Percentiles rank a stretch among this genome's conserved stretches.
Evolutionary conservation across 148 eudicot species (phyloP).

Genomic region (Fagopyrum esculentum): DNA sequence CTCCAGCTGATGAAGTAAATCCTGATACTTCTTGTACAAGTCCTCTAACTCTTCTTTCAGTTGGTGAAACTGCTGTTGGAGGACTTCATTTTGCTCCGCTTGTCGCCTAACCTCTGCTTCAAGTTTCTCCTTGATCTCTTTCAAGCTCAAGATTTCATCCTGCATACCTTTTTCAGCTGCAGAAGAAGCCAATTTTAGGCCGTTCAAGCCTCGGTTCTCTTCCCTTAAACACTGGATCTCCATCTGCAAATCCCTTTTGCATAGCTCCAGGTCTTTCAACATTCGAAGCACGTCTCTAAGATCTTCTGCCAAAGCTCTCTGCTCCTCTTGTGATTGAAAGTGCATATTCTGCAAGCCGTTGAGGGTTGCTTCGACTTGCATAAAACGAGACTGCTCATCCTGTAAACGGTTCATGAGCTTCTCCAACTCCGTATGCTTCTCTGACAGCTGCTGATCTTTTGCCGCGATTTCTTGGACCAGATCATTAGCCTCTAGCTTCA

Average conservation of each 20-base stretch:
- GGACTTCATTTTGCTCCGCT: slow-evolving; percentile 42
- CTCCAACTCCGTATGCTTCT: slow-evolving; percentile 61
- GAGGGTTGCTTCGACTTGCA: slow-evolving; percentile 64
- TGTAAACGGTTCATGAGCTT: slow-evolving; percentile 43
- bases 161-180: slow-evolving; percentile 43
- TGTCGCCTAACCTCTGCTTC: slow-evolving; percentile 65
- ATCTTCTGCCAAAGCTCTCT: slow-evolving; percentile 60
- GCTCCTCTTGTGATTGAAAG: slow-evolving; percentile 74
- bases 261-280: slow-evolving; percentile 51
- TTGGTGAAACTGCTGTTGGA: slow-evolving; percentile 44
- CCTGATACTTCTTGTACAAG: slow-evolving; percentile 45
- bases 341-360: slow-evolving; percentile 45
- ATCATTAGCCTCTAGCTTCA: slow-evolving; percentile 56
- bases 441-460: slow-evolving; percentile 56
- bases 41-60: slow-evolving; percentile 62
- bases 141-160: slow-evolving; percentile 42
- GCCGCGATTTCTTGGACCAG: slow-evolving; percentile 41
- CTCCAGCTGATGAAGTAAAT: slow-evolving; percentile 48
- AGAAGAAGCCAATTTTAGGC: slow-evolving; percentile 34
- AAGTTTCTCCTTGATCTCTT: slow-evolving; percentile 64
- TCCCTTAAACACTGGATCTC: slow-evolving; percentile 45
- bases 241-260: slow-evolving; percentile 52
- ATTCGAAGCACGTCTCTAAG: slow-evolving; percentile 56
- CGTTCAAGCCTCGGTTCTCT: slow-evolving; percentile 53
- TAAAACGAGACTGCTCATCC: slow-evolving; percentile 49